Base-by-base conservation (phyloP, 768 basidiomycete genomes). In the Pleurotus citrinopileatus region DNA sequence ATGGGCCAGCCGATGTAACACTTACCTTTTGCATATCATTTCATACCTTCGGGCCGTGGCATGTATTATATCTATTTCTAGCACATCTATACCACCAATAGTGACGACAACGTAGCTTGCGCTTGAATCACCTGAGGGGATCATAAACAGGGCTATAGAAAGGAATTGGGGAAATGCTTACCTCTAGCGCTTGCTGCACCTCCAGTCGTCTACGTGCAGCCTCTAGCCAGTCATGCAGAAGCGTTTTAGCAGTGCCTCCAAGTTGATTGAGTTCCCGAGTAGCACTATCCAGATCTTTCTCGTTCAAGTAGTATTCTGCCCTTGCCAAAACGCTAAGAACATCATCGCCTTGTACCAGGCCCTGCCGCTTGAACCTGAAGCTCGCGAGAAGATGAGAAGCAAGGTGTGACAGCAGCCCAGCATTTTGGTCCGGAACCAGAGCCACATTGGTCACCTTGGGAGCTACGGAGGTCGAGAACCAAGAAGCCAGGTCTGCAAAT, bases 221-320 rank as follows among this genome's bases (percentile, higher is more conserved):
- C 60, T 86, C 84, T 36, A 99, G 73, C 97, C 96, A 99, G 70
- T 98, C 96, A 29, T 77, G 72, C 50, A 91, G 62, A 40, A 96
- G 65, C 50, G 78, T 66, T 69, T 86, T 89, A 13, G 89, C 89
- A 55, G 89, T 83, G 1, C 95, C 96, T 28, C 77, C 82, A 52
- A 99, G 72, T 69, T 93, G 89, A 67, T 98, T 99, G 25, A 98
- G 75, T 71, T 98, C 95, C 52, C 96, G 78, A 29, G 94, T 76
- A 17, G 96, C 96, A 59, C 75, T 79, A 60, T 95, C 96, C 55
- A 99, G 70, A 64, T 98, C 93, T 76, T 97, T 94, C 73, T 95
- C 91, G 56, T 87, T 87, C 65, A 98, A 70, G 67, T 91, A 82
- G 66, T 89, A 85, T 72, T 97, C 92, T 4, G 94, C 94, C 44